These are phyloP conservation scores for Microglena sp. DNA, from an alignment of 139 green algal species.

Conservation along the genomic window DNA sequence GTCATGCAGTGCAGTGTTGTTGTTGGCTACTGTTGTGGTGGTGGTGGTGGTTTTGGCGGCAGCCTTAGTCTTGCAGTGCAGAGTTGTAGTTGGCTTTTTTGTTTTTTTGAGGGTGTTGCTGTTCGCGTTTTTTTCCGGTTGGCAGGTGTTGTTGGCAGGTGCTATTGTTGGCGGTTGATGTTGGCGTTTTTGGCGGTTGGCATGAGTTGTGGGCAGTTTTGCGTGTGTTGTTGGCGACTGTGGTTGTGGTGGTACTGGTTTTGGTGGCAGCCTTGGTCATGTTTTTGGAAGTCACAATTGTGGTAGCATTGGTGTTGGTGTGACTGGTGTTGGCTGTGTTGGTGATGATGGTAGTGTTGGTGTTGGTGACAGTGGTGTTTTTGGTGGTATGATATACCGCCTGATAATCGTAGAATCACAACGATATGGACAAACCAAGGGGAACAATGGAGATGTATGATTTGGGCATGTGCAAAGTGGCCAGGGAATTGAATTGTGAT, in stretches of 20 bases:
- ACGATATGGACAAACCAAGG: too few relatives aligned
- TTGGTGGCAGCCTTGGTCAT: neutral
- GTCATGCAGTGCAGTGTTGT: too few relatives aligned
- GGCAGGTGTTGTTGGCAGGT: neutral
- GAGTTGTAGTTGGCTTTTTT: neutral
- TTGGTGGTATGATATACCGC: neutral
- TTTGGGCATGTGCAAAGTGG: too few relatives aligned
- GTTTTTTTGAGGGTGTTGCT: neutral
- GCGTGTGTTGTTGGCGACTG: neutral
- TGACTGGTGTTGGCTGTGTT: neutral
- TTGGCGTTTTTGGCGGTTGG: neutral
- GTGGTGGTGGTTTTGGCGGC: neutral
- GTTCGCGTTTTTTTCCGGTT: neutral
- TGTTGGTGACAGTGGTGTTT: neutral
- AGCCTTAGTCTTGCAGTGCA: neutral
- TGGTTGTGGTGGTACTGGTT: too few relatives aligned
- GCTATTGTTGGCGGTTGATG: neutral
- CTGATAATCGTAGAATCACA: too few relatives aligned
- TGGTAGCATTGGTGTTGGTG: neutral
- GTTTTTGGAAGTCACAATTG: neutral
- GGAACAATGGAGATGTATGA: too few relatives aligned
- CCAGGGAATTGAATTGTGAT: too few relatives aligned
- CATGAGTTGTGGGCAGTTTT: neutral
- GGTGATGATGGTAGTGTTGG: neutral
- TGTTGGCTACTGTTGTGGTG: neutral